Evolutionary conservation across 805 yeast species (phyloP), one percentile per base, ranked within the genome.

Genomic region (Metschnikowia continentalis): DNA sequence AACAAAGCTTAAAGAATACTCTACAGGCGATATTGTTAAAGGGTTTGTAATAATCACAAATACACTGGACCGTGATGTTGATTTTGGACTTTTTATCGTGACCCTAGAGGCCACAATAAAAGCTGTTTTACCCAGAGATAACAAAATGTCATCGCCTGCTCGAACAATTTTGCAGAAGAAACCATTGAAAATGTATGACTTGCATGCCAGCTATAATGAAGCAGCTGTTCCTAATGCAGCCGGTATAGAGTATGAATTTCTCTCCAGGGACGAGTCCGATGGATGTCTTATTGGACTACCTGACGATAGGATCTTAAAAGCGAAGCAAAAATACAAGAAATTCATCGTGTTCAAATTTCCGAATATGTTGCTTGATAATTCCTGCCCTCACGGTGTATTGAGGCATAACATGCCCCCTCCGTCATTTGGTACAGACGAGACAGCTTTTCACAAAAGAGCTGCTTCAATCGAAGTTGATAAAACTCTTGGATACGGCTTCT

Each of bases 261-360:
- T 71, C 33, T 67, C 76, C 11, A 60, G 54, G 6, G 87, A 81
- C 60, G 42, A 54, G 10, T 59, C 55, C 42, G 86, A 82, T 57
- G 78, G 79, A 3, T 66, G 74, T n/a, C 49, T 60, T 15, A 55
- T 81, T 42, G 86, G 86, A 0, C 61, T 82, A 17, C 79, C 78
- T 7, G 66, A 75, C 54, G 75, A 72, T 48, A 62, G 86, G 55
- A 64, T 77, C 0, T 64, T 82, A 35, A 70, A 71, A 49, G 83
- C 86, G 2, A 62, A 72, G 30, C 66, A 69, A 8, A 76, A 71
- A 55, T 81, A 82, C 57, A 81, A 81, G 59, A 82, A 82, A 60
- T 80, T 75, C 55, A 80, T 82, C 63, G 77, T 79, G 39, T 82
- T 82, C 64, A 80, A 75, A 61, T 73, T 82, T 46, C 88, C 88